Evolutionary conservation across 2,329 filamentous ascomycete species (phyloP), one percentile per base, ranked within the genome.

Genomic region (Xylaria sp.): DNA sequence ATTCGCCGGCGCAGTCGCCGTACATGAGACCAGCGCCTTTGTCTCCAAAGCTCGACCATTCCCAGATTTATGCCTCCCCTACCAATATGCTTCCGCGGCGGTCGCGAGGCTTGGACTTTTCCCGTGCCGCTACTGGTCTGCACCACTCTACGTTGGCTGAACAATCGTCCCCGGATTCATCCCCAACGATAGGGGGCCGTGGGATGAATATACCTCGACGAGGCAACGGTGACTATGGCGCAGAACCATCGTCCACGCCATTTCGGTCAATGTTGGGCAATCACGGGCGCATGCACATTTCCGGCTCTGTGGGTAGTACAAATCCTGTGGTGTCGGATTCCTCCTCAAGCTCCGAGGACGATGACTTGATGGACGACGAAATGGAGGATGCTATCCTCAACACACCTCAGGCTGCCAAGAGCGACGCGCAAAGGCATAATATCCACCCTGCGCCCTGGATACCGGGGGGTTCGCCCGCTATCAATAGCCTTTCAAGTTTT

Each of bases 101-200:
- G 69, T 97, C 94, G 36, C 89, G 95, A 65, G 95, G 95, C 51
- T 85, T 97, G 69, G 95, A 98, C 81, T 98, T 97, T 80, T 95
- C 95, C 48, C 88, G 95, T 73, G 94, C 94, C 11, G 96, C 93
- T 70, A 97, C 95, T 11, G 97, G 94, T 78, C 85, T 99, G 26
- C 96, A 98, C 81, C 96, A 98, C 80, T 97, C 95, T 17, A 98
- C 93, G 0, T 87, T 98, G 9, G 94, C 95, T 65, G 93, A 97
- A 74, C 89, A 91, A 78, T 92, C 93, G 0, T 96, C 93, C 5
- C 94, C 94, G 3, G 94, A 97, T 79, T 96, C 93, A 0, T 97
- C 94, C 0, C 96, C 96, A 0, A 94, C 91, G 13, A 90, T 96
- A 63, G 90, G 90, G 61, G 89, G 92, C 44, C 81, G 84, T 71